Base-by-base conservation (phyloP, 805 yeast species). In the Candida tallmaniae region DNA sequence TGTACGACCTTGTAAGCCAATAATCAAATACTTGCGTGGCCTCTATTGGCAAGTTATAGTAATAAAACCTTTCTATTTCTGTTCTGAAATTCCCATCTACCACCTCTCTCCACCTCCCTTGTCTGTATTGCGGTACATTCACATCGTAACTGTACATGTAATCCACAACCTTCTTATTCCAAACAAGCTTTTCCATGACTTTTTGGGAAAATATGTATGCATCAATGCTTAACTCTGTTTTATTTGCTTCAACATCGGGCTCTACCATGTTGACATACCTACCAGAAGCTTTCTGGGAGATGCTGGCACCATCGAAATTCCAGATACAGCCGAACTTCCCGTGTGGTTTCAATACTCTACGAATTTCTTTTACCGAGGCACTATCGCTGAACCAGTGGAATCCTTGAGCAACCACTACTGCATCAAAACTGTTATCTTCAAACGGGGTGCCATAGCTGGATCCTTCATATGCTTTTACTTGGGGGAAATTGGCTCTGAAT, bases 341-440 rank as follows among this genome's bases (percentile, higher is more conserved):
- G 6, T 48, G 51, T 4, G 57, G 52, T 40, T 69, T 71, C 45
- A 78, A 58, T 0, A 78, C 74, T 12, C 84, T 56, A 27, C 55
- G 40, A 15, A 78, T 48, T 48, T 78, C 84, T 35, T 56, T 51
- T 22, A 78, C 46, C 0, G 80, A 58, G 6, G 56, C 60, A 2
- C 40, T 29, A 44, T 74, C 77, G n/a, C 75, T 66, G 53, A 78
- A 78, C 84, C 84, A 78, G 43, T 78, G 84, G 50, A 73, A 78
- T 0, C 76, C 84, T 45, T 78, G 83, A 0, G 83, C 82, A 7
- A 73, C 54, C 7, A 76, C 57, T 2, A 78, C 56, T 0, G 70
- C 67, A 50, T 77, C 83, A 14, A 65, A 62, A 0, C 71, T 53
- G 19, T 51, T 42, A 38, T 66, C 74, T 2, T 52, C 58, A 1